Conservation (phyloP, 805 yeast genomes). For the Kockiozyma suomiensis region DNA sequence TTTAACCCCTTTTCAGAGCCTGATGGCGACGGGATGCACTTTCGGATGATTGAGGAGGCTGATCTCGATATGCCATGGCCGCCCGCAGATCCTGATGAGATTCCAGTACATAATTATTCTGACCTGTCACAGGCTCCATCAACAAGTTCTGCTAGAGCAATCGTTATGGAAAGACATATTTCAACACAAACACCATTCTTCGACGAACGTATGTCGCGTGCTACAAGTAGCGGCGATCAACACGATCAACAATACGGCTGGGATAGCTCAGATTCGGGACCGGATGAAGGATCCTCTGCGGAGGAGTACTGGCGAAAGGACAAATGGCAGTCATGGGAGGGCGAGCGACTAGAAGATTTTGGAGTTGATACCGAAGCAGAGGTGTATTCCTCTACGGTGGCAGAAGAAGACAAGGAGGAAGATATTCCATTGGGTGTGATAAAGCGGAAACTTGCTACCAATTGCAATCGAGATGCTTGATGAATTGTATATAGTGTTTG, state of each 20-base stretch:
- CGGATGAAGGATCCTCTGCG: conserved; percentile 31
- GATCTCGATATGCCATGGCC: conserved; percentile 81
- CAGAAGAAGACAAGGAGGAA: neutral
- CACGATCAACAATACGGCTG: neutral
- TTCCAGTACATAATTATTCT: neutral
- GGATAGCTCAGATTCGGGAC: conserved; percentile 7
- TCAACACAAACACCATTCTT: neutral
- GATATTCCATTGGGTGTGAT: conserved; percentile 7
- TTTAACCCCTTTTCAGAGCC: conserved; percentile 71
- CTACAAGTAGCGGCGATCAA: neutral
- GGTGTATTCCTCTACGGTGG: neutral
- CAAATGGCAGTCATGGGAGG: conserved; percentile 48
- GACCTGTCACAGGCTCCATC: neutral
- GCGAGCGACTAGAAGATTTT: conserved; percentile 81
- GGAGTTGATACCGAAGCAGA: conserved; percentile 84
- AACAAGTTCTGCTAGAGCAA: neutral
- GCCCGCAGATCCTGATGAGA: conserved; percentile 66
- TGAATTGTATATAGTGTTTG: neutral
- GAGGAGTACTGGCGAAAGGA: conserved; percentile 45
- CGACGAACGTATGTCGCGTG: conserved; percentile 3
- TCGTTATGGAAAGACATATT: neutral
- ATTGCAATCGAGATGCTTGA: neutral
- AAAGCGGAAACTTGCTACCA: neutral
- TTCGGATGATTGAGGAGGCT: conserved; percentile 54
- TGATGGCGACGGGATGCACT: conserved; percentile 59